Evolutionary conservation across 2,329 filamentous ascomycete genomes (phyloP).

Genomic region (Aspergillus carbonarius): DNA sequence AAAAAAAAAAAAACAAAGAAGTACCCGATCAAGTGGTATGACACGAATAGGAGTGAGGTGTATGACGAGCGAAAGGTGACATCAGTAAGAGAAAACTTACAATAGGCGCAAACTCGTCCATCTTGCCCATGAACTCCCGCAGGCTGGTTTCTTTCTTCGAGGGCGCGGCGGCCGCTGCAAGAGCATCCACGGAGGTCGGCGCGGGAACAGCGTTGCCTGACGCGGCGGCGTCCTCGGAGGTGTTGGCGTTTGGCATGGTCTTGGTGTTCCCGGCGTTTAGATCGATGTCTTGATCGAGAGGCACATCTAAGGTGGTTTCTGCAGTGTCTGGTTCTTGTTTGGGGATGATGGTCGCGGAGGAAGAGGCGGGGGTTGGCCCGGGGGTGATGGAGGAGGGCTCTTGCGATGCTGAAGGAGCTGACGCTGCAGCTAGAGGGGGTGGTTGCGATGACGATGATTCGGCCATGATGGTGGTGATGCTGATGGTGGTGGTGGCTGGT

Average conservation of each 20-base stretch:
- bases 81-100: constrained; percentile 55
- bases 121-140: constrained; percentile 89
- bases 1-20: too few relatives aligned
- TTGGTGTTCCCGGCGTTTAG: constrained; percentile 29
- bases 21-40: neutral
- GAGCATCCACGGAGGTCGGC: constrained; percentile 39
- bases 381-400: constrained; percentile 19
- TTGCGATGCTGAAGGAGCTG: constrained; percentile 25
- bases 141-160: constrained; percentile 89
- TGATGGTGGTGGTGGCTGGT: constrained; percentile 19
- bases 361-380: constrained; percentile 13
- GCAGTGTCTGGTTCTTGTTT: constrained; percentile 27
- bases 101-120: constrained; percentile 97
- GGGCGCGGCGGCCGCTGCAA: constrained; percentile 54
- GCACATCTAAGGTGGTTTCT: constrained; percentile 31
- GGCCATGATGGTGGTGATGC: constrained; percentile 32
- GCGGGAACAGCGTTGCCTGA: constrained; percentile 22
- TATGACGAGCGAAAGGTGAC: constrained; percentile 5
- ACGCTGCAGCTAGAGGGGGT: constrained; percentile 16
- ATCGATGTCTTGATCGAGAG: constrained; percentile 39
- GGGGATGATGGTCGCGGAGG: constrained; percentile 19
- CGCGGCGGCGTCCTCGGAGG: constrained; percentile 15
- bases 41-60: neutral
- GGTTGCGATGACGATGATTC: constrained; percentile 31
- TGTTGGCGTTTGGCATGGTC: constrained; percentile 17